Base-by-base conservation (phyloP, 2,329 filamentous ascomycete genomes). In the Phialocephala sp. region DNA sequence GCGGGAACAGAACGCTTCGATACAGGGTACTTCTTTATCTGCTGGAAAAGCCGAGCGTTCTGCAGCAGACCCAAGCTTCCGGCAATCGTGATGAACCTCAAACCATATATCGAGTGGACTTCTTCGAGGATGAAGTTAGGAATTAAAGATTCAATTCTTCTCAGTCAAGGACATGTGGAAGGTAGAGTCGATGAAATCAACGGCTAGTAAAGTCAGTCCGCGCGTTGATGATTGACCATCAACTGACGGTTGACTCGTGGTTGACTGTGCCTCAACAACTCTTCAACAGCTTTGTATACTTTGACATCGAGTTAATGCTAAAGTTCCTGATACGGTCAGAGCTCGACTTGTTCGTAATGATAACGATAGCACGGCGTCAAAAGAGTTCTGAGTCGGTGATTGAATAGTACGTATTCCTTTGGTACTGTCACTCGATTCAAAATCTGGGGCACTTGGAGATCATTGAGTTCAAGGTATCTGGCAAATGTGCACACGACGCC, bases 11-110 rank as follows among this genome's bases (percentile, higher is more conserved):
- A n/a, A n/a, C n/a, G n/a, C n/a, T n/a, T n/a, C n/a, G n/a, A n/a
- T n/a, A n/a, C n/a, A n/a, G n/a, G n/a, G n/a, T n/a, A n/a, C n/a
- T n/a, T n/a, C n/a, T n/a, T n/a, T n/a, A n/a, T n/a, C n/a, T n/a
- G n/a, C n/a, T n/a, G n/a, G n/a, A n/a, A n/a, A n/a, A 9, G 41
- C 41, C 41, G 41, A 43, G 41, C 41, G 14, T 39, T 14, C 36
- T 39, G 36, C 18, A 43, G 15, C 41, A 43, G 41, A 43, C 41
- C 41, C 41, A 43, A 18, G 41, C 41, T 43, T 18, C 41, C 41
- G 41, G 41, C 41, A 43, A 43, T 43, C 41, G 41, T 43, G 41
- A 43, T 43, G 41, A 43, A 43, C 18, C 9, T 43, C 41, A 43
- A 15, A 43, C 41, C 9, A 43, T 15, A 4, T 18, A 4, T 11